phyloP scores from a whole-genome alignment of 179 eudicot species.

The Silene noctiflora region DNA sequence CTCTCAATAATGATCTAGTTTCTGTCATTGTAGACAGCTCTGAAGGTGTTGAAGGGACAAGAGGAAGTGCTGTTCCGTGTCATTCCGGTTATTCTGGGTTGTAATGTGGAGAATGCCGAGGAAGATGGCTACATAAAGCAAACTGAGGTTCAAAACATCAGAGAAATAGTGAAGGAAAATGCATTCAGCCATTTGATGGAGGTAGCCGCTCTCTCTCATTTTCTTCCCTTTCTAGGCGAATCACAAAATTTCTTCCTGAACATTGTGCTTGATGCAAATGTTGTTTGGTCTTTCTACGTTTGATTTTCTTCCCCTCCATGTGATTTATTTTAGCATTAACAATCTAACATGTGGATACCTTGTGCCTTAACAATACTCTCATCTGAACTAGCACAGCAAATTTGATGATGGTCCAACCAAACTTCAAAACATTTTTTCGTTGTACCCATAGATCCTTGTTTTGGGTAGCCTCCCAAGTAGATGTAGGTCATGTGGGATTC shows the following conservation, averaged over 20 bases:
- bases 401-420: background rate
- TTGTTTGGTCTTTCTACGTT: background rate
- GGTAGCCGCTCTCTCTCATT: constrained; percentile 40
- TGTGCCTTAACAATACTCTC: background rate
- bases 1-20: constrained; percentile 23
- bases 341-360: background rate
- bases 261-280: background rate
- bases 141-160: constrained; percentile 41
- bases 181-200: constrained; percentile 94
- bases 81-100: constrained; percentile 77
- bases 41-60: constrained; percentile 64
- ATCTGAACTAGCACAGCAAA: background rate
- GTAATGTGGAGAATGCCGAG: constrained; percentile 36
- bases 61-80: constrained; percentile 50
- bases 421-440: background rate
- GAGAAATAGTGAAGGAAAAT: constrained; percentile 57
- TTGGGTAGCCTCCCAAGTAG: constrained; percentile 1
- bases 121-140: constrained; percentile 42
- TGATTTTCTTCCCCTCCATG: background rate
- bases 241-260: background rate
- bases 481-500: background rate
- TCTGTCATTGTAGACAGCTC: constrained; percentile 59
- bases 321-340: background rate
- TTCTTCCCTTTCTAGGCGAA: background rate
- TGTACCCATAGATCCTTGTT: background rate